phyloP scores from a whole-genome alignment of 345 rosid genomes.

The Citrus maxima region DNA sequence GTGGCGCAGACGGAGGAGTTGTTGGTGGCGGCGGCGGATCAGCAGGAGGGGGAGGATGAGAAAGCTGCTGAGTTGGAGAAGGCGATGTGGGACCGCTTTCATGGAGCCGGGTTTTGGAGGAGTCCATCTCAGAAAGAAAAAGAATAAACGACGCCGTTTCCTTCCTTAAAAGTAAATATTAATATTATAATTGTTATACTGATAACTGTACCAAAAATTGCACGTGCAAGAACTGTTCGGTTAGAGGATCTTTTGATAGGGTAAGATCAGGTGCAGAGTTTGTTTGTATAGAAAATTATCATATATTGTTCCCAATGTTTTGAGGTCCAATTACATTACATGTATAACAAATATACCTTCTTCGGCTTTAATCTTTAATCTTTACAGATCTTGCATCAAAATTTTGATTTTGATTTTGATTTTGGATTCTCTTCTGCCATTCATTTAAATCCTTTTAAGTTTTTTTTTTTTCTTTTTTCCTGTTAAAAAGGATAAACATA shows the following conservation, averaged over 20 bases:
- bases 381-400: background rate
- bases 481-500: no score
- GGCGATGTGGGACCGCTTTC: conserved; percentile 47
- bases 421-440: background rate
- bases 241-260: background rate
- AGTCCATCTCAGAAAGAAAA: conserved; percentile 28
- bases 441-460: background rate
- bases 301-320: background rate
- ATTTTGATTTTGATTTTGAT: no score
- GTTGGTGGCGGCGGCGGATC: background rate
- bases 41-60: background rate
- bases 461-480: no score
- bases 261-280: background rate
- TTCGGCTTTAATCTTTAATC: no score
- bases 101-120: conserved; percentile 52
- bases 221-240: background rate
- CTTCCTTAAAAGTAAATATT: background rate
- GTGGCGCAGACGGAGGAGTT: conserved; percentile 16
- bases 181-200: background rate
- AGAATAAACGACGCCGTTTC: conserved; percentile 5
- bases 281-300: background rate
- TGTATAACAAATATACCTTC: background rate
- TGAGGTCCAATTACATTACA: background rate
- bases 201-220: background rate
- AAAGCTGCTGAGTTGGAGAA: conserved; percentile 30